Percentiles rank a stretch among this genome's conserved stretches.
Evolutionary conservation across 139 green algal species (phyloP).

Genomic region (Edaphochlamys debaryana): DNA sequence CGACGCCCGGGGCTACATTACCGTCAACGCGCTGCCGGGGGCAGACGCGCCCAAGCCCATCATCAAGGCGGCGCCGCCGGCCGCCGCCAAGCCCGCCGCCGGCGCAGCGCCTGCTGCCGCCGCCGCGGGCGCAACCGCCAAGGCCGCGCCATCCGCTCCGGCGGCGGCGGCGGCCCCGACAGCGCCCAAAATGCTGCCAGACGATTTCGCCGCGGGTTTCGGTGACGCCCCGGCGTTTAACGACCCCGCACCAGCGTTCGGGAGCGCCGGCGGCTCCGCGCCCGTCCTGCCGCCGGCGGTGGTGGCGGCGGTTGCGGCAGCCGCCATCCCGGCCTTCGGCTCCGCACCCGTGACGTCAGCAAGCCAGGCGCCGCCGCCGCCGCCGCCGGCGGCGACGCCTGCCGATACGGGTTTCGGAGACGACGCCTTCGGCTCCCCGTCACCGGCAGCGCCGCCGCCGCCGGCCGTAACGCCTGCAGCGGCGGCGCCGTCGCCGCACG

Average conservation of each 20-base stretch:
- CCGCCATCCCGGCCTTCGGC: too few species aligned
- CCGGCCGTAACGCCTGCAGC: neutral
- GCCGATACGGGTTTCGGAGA: neutral
- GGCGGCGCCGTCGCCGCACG: neutral
- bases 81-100: neutral
- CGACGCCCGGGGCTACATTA: slow-evolving; percentile 41
- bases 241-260: slow-evolving; percentile 1
- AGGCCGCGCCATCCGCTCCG: neutral
- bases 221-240: neutral
- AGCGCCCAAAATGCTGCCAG: neutral
- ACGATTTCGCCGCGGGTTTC: slow-evolving; percentile 12
- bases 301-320: neutral
- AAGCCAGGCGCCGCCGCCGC: too few species aligned
- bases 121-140: neutral
- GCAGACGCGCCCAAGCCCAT: slow-evolving; percentile 27
- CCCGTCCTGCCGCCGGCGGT: neutral
- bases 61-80: neutral
- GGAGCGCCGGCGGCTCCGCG: neutral
- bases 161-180: neutral
- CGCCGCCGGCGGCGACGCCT: too few species aligned
- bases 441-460: neutral
- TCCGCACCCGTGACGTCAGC: too few species aligned
- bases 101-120: neutral
- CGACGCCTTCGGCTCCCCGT: neutral
- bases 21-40: slow-evolving; percentile 60